These are phyloP conservation scores for Castanea crenata DNA, from an alignment of 306 rosid species.

Conservation along the genomic window DNA sequence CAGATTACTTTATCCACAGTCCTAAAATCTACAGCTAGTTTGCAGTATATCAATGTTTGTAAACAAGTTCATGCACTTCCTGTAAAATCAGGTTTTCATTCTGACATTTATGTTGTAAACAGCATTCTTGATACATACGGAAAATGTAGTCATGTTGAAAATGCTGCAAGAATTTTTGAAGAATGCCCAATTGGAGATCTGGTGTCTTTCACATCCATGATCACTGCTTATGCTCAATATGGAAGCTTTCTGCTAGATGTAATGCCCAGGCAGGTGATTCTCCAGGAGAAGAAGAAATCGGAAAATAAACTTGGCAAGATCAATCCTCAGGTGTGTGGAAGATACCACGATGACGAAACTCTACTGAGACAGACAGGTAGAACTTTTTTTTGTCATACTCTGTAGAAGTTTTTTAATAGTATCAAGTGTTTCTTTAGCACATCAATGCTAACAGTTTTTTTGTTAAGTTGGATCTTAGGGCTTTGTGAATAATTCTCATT, in stretches of 20 bases:
- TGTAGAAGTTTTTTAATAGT: constrained; percentile 22
- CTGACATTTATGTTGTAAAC: constrained; percentile 64
- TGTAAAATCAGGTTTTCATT: constrained; percentile 66
- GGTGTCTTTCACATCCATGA: constrained; percentile 91
- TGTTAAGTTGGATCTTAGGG: neutral
- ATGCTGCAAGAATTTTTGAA: constrained; percentile 62
- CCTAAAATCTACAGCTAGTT: constrained; percentile 69
- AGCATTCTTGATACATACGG: constrained; percentile 86
- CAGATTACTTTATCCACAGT: constrained; percentile 73
- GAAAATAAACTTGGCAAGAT: constrained; percentile 29
- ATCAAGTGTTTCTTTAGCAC: neutral
- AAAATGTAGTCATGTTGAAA: constrained; percentile 55
- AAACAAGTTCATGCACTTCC: constrained; percentile 69
- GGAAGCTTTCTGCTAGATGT: constrained; percentile 88
- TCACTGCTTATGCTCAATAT: constrained; percentile 75
- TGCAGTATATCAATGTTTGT: constrained; percentile 49
- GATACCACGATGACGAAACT: neutral
- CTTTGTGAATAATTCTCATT: neutral
- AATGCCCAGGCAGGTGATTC: constrained; percentile 92
- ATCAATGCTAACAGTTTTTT: neutral
- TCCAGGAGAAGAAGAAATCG: constrained; percentile 76
- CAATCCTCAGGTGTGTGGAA: constrained; percentile 22
- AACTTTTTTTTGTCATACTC: neutral
- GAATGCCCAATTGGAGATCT: constrained; percentile 67
- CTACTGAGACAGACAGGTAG: neutral